Evolutionary conservation across 2,329 filamentous ascomycete species (phyloP), one percentile per base, ranked within the genome.

Genomic region (Fusarium abutilonis): DNA sequence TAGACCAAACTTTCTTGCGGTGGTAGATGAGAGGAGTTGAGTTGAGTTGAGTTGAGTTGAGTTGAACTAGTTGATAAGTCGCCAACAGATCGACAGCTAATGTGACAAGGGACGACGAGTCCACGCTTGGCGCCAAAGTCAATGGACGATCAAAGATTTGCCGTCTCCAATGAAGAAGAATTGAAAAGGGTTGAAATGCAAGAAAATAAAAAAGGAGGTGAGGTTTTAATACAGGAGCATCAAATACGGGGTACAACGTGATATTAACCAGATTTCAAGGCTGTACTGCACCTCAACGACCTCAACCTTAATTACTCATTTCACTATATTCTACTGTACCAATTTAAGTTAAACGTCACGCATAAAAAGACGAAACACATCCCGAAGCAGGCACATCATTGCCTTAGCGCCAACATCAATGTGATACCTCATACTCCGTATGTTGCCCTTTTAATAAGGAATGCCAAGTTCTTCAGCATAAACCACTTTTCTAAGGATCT

Each of bases 281-380:
- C 41, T 7, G 23, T 26, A 26, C 23, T 26, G 23, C 23, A 26
- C 6, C 23, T 26, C 23, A 26, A 26, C 23, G 23, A 26, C 23
- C 23, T 8, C 23, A 60, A 60, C 56, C 43, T 43, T 60, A 55
- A 60, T 60, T 32, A 40, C 56, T 59, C 38, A 23, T 38, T 53
- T 55, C 35, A 52, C 46, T 31, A n/a, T 19, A 38, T 11, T 13
- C 7, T 14, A 21, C 19, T 19, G 19, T 19, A 19, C 4, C 19
- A 19, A 19, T 3, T 8, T 28, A 50, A 13, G 28, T 29, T 29
- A 29, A 29, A 17, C 38, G 38, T 44, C 52, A 32, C 52, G 36
- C 35, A 31, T 10, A 34, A 23, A 32, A 23, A 44, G n/a, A 10
- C 42, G 15, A 43, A 29, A 42, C 36, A 9, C 38, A 34, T 28